Base-by-base conservation (phyloP, 1,139 yeast species). In the Scheffersomyces parashehatae region DNA sequence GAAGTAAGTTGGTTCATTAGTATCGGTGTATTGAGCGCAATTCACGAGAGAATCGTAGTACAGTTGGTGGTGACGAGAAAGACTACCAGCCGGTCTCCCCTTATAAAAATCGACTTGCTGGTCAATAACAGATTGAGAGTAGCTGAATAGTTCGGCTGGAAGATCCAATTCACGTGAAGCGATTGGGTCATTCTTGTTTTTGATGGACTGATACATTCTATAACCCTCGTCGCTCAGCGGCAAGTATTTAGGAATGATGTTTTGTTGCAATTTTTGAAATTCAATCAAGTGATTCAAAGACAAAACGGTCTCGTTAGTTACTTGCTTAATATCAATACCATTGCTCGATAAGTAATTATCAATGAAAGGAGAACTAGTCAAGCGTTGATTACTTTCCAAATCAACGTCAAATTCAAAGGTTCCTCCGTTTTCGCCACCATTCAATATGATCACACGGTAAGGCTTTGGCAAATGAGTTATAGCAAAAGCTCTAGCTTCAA, bases 331-430 rank as follows among this genome's bases (percentile, higher is more conserved):
- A 14, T 47, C 42, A 3, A 56, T 39, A 3, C 33, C 33, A 35
- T 51, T 48, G 30, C 43, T 40, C 9, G 43, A 24, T 15, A 53
- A 34, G 39, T 41, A 53, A 11, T 44, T 29, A 10, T 42, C 40
- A 4, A 51, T 36, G 40, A 56, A 43, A 3, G 46, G 47, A 13
- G 51, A 46, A 40, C 47, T 44, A 26, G 48, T 39, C 40, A 56
- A 36, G 14, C 58, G 38, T 37, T 51, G 52, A 29, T 40, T 42
- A n/a, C 36, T 42, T 2, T 30, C 42, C 28, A 44, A 49, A 40
- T 59, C 61, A 9, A 66, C 72, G 32, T 59, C 58, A 44, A 68
- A 68, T 46, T 68, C 72, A 44, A 48, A 65, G 3, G 68, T 66
- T 3, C 58, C 59, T 5, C 68, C 69, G 3, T 60, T 60, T 3